Evolutionary conservation across 208 protist species (phyloP).

Genomic region (Polymyxa betae): DNA sequence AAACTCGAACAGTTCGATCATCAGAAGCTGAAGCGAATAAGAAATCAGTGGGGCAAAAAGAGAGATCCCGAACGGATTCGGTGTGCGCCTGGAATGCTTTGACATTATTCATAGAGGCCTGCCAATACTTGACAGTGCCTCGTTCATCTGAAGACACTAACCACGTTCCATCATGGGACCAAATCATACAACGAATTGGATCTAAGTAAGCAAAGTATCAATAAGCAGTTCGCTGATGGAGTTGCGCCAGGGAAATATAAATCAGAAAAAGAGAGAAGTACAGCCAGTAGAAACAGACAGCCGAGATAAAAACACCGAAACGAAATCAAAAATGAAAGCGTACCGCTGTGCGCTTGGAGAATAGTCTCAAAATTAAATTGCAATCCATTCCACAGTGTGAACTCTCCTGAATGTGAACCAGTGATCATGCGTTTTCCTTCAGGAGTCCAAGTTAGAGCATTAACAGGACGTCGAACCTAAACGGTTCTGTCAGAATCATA

Average conservation of each 20-base stretch:
- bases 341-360: conserved; percentile 76
- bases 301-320: not conserved
- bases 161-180: conserved; percentile 81
- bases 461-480: conserved; percentile 63
- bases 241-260: not conserved
- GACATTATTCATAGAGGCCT: conserved; percentile 82
- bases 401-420: conserved; percentile 78
- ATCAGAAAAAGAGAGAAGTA: not conserved
- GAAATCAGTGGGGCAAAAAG: conserved; percentile 76
- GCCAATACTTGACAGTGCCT: conserved; percentile 82
- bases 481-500: no score
- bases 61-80: conserved; percentile 61
- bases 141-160: conserved; percentile 79
- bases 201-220: not conserved
- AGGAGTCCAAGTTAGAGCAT: conserved; percentile 72
- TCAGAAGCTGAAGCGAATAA: conserved; percentile 81
- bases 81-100: conserved; percentile 75
- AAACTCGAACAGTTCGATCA: conserved; percentile 75
- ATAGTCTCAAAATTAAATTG: conserved; percentile 89
- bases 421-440: conserved; percentile 76
- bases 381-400: conserved; percentile 89
- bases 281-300: not conserved
- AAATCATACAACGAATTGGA: conserved; percentile 78
- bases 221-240: not conserved
- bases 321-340: not conserved